Evolutionary conservation across 805 yeast species (phyloP).

Genomic region (Brettanomyces bruxellensis): DNA sequence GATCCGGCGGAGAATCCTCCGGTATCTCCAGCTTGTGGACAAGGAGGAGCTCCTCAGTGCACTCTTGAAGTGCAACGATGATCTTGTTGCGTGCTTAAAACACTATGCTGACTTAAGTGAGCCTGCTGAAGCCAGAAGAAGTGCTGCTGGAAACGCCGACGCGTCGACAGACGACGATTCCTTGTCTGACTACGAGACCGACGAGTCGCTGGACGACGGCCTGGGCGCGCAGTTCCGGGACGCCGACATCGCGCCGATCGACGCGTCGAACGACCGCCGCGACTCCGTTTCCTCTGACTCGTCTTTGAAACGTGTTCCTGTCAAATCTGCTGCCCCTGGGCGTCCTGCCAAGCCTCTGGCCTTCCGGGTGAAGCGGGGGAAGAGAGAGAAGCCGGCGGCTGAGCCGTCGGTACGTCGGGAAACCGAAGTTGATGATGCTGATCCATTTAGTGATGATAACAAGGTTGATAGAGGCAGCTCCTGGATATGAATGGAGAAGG

Average conservation of each 20-base stretch:
- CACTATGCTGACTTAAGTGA: conserved; percentile 52
- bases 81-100: conserved; percentile 65
- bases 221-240: not conserved
- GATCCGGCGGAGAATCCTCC: conserved; percentile 66
- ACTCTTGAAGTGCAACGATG: conserved; percentile 83
- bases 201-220: conserved; percentile 12
- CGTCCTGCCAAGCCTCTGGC: not conserved
- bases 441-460: conserved; percentile 27
- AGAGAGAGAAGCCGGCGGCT: not conserved
- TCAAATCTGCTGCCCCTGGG: no score
- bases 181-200: conserved; percentile 29
- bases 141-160: conserved; percentile 28
- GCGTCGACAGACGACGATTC: conserved; percentile 25
- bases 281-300: no score
- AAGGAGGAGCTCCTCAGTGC: conserved; percentile 85
- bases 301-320: no score
- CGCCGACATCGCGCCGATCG: not conserved
- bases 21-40: conserved; percentile 76
- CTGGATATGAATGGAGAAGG: conserved; percentile 15
- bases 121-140: conserved; percentile 23
- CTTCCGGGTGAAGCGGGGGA: not conserved
- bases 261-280: no score
- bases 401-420: not conserved
- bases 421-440: conserved; percentile 12
- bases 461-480: conserved; percentile 18